A percentile compares a stretch with the other conserved stretches of the same genome.
Conservation (phyloP, 179 eudicot species). For the Corrigiola litoralis region DNA sequence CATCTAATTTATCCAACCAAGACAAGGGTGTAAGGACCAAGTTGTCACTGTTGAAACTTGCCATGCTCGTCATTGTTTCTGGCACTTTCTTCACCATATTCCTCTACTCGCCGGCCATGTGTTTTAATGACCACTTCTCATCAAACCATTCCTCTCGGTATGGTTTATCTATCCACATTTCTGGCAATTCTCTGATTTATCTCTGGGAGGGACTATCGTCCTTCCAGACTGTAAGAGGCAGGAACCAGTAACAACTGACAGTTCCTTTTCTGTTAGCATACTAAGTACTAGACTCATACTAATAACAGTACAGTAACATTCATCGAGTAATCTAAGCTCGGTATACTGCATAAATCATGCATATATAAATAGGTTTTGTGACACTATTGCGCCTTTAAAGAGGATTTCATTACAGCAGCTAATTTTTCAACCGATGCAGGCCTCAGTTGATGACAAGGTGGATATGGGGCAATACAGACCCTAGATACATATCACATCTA, state of each 20-base stretch:
- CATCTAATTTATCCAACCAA: slow-evolving; percentile 27
- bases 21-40: slow-evolving; percentile 42
- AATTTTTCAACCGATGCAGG: slow-evolving; percentile 34
- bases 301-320: too few relatives aligned
- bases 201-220: too few relatives aligned
- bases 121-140: slow-evolving; percentile 26
- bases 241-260: too few relatives aligned
- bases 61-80: slow-evolving; percentile 33
- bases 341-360: too few relatives aligned
- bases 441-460: slow-evolving; percentile 42
- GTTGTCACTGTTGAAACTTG: slow-evolving; percentile 44
- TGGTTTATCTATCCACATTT: not conserved
- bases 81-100: slow-evolving; percentile 31
- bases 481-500: slow-evolving; percentile 46
- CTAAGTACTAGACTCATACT: too few relatives aligned
- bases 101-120: slow-evolving; percentile 37
- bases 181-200: too few relatives aligned
- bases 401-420: not conserved
- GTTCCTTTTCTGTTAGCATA: too few relatives aligned
- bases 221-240: too few relatives aligned
- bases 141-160: slow-evolving; percentile 42
- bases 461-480: slow-evolving; percentile 57
- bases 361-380: too few relatives aligned
- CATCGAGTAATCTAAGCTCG: too few relatives aligned
- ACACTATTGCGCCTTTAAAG: too few relatives aligned